A percentile compares a stretch with the other conserved stretches of the same genome.
These are phyloP conservation scores for Cryptomeria japonica DNA, from an alignment of 75 land plant species.

Conservation along the genomic window DNA sequence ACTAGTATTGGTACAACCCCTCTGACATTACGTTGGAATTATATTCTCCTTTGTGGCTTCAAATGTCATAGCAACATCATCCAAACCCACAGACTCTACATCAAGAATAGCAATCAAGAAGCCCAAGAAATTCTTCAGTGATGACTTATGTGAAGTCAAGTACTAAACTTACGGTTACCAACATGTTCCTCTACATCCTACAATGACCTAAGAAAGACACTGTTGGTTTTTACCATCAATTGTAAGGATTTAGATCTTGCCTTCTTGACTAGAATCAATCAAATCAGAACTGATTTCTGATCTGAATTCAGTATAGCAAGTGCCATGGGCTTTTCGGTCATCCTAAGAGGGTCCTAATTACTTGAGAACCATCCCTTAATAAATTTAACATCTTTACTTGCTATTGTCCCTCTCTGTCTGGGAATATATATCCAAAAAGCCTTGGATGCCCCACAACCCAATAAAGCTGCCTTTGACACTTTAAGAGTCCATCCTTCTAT, in stretches of 20 bases:
- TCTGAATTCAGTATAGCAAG: neutral
- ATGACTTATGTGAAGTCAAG: neutral
- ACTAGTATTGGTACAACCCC: too few species aligned
- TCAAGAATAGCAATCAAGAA: neutral
- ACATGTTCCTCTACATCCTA: neutral
- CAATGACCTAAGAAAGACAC: neutral
- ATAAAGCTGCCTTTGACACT: neutral
- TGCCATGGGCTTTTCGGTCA: too few species aligned
- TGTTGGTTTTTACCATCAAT: neutral
- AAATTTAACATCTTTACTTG: neutral
- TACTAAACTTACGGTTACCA: neutral
- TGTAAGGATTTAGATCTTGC: neutral
- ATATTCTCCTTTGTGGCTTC: neutral
- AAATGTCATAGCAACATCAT: neutral
- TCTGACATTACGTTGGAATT: neutral
- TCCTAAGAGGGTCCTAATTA: neutral
- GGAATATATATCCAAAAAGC: neutral
- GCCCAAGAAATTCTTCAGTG: neutral
- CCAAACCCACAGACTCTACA: neutral
- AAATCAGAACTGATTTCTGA: neutral
- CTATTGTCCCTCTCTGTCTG: neutral
- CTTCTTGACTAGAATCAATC: neutral
- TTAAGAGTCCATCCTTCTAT: neutral
- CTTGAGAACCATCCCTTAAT: neutral
- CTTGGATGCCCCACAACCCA: neutral